Conservation (phyloP, 2,329 filamentous ascomycete genomes). For the Cyphellophora europaea region DNA sequence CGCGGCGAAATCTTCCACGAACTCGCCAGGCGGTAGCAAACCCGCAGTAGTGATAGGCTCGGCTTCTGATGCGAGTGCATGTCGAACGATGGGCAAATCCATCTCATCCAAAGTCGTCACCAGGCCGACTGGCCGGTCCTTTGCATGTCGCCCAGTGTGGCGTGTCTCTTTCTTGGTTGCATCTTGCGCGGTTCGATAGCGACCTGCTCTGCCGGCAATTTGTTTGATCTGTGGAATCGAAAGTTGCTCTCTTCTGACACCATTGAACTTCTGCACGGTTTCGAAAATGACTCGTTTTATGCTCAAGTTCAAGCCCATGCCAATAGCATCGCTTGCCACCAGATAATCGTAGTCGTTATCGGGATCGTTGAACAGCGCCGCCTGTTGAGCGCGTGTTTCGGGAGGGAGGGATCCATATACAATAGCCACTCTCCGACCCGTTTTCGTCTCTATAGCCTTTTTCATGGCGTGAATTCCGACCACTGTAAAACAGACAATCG, state of each 20-base stretch:
- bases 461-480: slow-evolving; percentile 74
- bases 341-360: slow-evolving; percentile 92
- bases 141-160: no score
- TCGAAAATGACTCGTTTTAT: slow-evolving; percentile 90
- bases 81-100: slow-evolving; percentile 56
- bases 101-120: slow-evolving; percentile 68
- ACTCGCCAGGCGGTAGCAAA: slow-evolving; percentile 59
- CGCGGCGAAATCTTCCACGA: slow-evolving; percentile 66
- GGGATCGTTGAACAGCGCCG: slow-evolving; percentile 86
- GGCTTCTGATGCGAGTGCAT: slow-evolving; percentile 55
- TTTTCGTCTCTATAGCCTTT: slow-evolving; percentile 62
- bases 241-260: slow-evolving; percentile 47
- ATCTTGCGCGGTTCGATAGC: slow-evolving; percentile 65
- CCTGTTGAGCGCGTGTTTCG: slow-evolving; percentile 86
- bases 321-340: slow-evolving; percentile 90
- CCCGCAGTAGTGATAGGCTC: slow-evolving; percentile 61
- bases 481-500: slow-evolving; percentile 78
- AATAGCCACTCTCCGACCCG: slow-evolving; percentile 74
- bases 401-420: slow-evolving; percentile 89
- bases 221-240: slow-evolving; percentile 78
- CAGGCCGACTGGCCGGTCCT: slow-evolving; percentile 46
- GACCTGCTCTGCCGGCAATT: slow-evolving; percentile 84
- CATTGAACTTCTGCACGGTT: slow-evolving; percentile 62
- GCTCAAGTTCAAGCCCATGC: slow-evolving; percentile 88
- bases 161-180: slow-evolving; percentile 22